Evolutionary conservation across 140 eudicot genomes (phyloP), one percentile per base, ranked within the genome.

Genomic region (Oenanthe javanica): DNA sequence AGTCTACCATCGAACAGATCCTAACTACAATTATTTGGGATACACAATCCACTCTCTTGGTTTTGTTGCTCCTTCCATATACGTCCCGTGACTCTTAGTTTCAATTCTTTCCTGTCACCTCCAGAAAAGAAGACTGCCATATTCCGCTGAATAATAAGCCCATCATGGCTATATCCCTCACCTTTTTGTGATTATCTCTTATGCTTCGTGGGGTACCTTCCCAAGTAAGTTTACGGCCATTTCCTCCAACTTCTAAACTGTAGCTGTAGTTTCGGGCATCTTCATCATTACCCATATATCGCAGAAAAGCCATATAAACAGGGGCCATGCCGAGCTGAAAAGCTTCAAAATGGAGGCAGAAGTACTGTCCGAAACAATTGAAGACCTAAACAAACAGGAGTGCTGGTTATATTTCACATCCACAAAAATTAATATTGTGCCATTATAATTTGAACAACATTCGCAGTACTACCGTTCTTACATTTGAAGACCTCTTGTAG

Each of bases 61-160:
- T 72, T 88, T 46, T 84, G 97, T 45, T 91, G 87, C 81, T 93
- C 98, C 89, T 91, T 91, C 98, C 98, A 93, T 77, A 93, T 93
- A 76, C 94, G 86, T 10, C 98, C 98, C 0, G 98, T 93, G 50
- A 93, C 98, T 21, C 98, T 88, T 77, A 93, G 86, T 86, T 93
- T 93, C 61, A 93, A 89, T 76, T 93, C 98, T 69, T 93, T 87
- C 83, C 91, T 78, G 52, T 93, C 97, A n/a, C 97, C 98, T 6
- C 98, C 98, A 0, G 98, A 93, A 88, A 91, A 93, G 80, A 93
- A 93, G 12, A 93, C 92, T 6, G 97, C 98, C 97, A 93, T 93
- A 42, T 90, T 93, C 19, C 98, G 75, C 77, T 93, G 98, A 51
- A 93, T 87, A n/a, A 93, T 87, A 13, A 93, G 92, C 15, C 98